Evolutionary conservation across 2,329 filamentous ascomycete genomes (phyloP).

Genomic region (Diaporthe amygdali): DNA sequence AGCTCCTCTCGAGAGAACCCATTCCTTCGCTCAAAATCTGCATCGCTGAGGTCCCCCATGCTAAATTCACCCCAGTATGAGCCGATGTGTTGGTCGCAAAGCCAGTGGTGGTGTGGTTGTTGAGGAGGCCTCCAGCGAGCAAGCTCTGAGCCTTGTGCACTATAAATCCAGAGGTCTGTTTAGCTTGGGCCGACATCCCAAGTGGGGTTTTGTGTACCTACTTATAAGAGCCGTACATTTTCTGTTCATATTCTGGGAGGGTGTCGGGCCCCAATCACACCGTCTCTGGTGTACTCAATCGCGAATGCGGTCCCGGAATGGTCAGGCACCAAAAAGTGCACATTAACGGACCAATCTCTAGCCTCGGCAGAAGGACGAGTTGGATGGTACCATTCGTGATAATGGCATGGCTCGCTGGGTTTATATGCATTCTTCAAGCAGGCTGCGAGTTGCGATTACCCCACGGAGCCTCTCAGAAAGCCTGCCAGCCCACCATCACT

Average conservation of each 20-base stretch:
- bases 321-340: constrained; percentile 4
- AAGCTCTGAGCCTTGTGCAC: not conserved
- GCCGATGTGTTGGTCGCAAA: not conserved
- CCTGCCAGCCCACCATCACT: not conserved
- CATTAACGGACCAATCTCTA: not conserved
- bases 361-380: not conserved
- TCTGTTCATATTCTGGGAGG: not conserved
- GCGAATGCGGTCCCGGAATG: not conserved
- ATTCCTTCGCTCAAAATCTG: not conserved
- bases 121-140: not conserved
- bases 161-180: not conserved
- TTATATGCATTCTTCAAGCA: not conserved
- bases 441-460: constrained; percentile 5
- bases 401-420: not conserved
- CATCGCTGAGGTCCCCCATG: not conserved
- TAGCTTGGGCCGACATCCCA: not conserved
- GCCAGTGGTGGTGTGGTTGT: not conserved
- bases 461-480: not conserved
- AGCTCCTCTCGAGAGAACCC: not conserved
- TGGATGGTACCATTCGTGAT: not conserved
- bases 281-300: not conserved
- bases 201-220: not conserved
- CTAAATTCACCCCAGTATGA: not conserved
- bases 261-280: not conserved
- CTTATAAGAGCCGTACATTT: not conserved